Percentiles rank a stretch among this genome's conserved stretches.
Evolutionary conservation across 805 yeast genomes (phyloP).

Genomic region (Blastobotrys parvus): DNA sequence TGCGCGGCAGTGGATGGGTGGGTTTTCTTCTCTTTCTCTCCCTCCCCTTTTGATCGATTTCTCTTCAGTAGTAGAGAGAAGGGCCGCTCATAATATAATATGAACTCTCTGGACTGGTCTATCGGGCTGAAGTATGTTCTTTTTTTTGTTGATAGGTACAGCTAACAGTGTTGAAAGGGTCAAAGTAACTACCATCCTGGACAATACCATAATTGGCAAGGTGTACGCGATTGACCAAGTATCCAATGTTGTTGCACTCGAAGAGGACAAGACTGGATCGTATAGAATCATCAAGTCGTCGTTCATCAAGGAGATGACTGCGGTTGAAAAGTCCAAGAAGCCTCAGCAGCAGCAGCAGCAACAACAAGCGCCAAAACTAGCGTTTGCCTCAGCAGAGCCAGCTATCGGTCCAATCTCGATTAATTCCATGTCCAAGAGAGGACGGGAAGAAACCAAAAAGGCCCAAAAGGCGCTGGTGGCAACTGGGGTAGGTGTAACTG

Average conservation of each 20-base stretch:
- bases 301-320: constrained; percentile 47
- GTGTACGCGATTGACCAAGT: constrained; percentile 51
- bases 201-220: constrained; percentile 49
- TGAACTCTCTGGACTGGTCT: constrained; percentile 12
- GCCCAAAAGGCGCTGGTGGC: constrained; percentile 20
- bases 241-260: constrained; percentile 36
- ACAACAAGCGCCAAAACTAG: constrained; percentile 8
- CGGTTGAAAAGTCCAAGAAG: constrained; percentile 37
- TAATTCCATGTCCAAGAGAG: constrained; percentile 22
- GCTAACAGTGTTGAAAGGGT: constrained; percentile 31
- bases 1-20: too few species aligned
- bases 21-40: too few species aligned
- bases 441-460: constrained; percentile 21
- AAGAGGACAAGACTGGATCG: constrained; percentile 20
- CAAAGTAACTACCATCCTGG: constrained; percentile 51
- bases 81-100: too few species aligned
- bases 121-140: constrained; percentile 10
- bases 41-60: too few species aligned
- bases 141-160: background rate
- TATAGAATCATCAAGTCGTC: constrained; percentile 49
- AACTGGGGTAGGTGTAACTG: constrained; percentile 30
- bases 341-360: constrained; percentile 21
- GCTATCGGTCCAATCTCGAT: constrained; percentile 29
- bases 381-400: constrained; percentile 28
- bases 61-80: too few species aligned